These are phyloP conservation scores for Amanita pseudoporphyria DNA, from an alignment of 768 basidiomycete species.

Conservation along the genomic window DNA sequence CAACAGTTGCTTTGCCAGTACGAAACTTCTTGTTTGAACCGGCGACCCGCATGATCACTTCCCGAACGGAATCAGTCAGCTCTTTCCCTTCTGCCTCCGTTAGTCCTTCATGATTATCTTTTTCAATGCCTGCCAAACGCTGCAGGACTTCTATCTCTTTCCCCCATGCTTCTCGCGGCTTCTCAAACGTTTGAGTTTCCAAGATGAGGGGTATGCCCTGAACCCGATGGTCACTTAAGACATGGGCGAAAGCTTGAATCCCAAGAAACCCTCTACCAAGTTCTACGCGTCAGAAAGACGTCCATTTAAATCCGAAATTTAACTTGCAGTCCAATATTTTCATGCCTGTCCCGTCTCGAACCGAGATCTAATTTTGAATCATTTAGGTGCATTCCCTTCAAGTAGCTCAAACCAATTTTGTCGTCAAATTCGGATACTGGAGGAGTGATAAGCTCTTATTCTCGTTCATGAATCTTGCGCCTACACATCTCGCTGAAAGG, in stretches of 20 bases:
- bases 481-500: slow-evolving; percentile 17
- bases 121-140: background rate
- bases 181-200: slow-evolving; percentile 71
- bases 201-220: slow-evolving; percentile 69
- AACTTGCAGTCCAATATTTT: slow-evolving; percentile 76
- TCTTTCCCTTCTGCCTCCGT: slow-evolving; percentile 1
- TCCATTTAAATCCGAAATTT: background rate
- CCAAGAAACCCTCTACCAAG: slow-evolving; percentile 54
- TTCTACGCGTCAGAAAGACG: background rate
- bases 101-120: background rate
- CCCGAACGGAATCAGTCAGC: slow-evolving; percentile 1
- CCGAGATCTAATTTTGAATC: slow-evolving; percentile 62
- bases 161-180: slow-evolving; percentile 53
- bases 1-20: background rate
- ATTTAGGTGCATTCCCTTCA: slow-evolving; percentile 80
- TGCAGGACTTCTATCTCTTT: slow-evolving; percentile 55
- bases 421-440: slow-evolving; percentile 56
- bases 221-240: slow-evolving; percentile 60
- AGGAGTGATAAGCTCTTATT: background rate
- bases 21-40: slow-evolving; percentile 3
- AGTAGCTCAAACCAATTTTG: slow-evolving; percentile 62
- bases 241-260: slow-evolving; percentile 49
- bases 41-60: background rate
- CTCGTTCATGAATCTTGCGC: background rate
- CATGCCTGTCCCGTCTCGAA: slow-evolving; percentile 70